phyloP scores from a whole-genome alignment of 345 rosid genomes.

The Salix udensis region DNA sequence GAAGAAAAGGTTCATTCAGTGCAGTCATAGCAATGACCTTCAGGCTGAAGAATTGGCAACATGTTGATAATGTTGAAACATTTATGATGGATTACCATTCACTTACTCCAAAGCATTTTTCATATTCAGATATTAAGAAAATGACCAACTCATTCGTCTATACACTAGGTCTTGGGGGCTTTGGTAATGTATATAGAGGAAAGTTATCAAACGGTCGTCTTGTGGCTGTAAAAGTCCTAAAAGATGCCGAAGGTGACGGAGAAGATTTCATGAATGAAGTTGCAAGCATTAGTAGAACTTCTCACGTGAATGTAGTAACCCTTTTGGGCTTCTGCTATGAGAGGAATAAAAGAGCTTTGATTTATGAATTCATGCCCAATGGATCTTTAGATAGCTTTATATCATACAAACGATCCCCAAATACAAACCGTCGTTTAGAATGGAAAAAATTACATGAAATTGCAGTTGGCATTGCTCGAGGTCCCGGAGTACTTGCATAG shows the following conservation, averaged over 20 bases:
- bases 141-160: slow-evolving; percentile 26
- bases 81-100: slow-evolving; percentile 1
- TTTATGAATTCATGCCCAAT: slow-evolving; percentile 34
- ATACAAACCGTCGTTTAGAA: neutral
- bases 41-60: no score
- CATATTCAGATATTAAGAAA: slow-evolving; percentile 9
- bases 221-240: slow-evolving; percentile 32
- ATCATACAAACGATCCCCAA: neutral
- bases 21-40: no score
- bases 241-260: slow-evolving; percentile 12
- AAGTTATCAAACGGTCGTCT: slow-evolving; percentile 30
- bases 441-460: slow-evolving; percentile 7
- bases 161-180: slow-evolving; percentile 41
- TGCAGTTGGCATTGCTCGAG: slow-evolving; percentile 3
- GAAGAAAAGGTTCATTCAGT: no score
- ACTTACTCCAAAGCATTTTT: slow-evolving; percentile 5
- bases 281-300: slow-evolving; percentile 29
- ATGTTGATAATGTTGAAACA: neutral
- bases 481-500: slow-evolving; percentile 12
- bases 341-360: slow-evolving; percentile 18
- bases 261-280: slow-evolving; percentile 48
- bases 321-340: slow-evolving; percentile 43
- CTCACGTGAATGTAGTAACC: slow-evolving; percentile 29
- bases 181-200: slow-evolving; percentile 36
- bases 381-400: slow-evolving; percentile 31